Evolutionary conservation across 306 rosid species (phyloP).

Genomic region (Quercus mongolica): DNA sequence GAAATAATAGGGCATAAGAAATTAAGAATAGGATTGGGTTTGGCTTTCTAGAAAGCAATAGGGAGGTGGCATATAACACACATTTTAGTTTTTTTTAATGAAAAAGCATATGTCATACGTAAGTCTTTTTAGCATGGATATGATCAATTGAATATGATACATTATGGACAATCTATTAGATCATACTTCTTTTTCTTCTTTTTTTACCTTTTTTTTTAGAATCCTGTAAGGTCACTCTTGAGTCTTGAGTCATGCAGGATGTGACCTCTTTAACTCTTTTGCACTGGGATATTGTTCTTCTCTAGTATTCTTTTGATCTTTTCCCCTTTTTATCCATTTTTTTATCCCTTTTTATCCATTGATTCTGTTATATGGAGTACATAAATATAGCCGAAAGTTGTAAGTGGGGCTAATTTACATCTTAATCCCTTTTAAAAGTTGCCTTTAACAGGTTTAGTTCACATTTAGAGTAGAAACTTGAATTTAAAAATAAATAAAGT

Average conservation of each 20-base stretch:
- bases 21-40: not conserved
- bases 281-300: not conserved
- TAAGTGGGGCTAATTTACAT: not conserved
- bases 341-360: not conserved
- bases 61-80: not conserved
- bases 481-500: not conserved
- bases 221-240: not conserved
- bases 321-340: not conserved
- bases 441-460: not conserved
- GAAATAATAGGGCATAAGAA: not conserved
- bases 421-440: not conserved
- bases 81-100: not conserved
- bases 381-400: not conserved
- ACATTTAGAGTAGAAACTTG: not conserved
- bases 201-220: too few species aligned
- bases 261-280: not conserved
- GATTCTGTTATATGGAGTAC: not conserved
- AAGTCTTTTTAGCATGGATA: not conserved
- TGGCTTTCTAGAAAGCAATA: not conserved
- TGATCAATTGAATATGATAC: not conserved
- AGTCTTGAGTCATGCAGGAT: not conserved
- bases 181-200: not conserved
- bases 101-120: not conserved
- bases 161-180: not conserved
- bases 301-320: not conserved